phyloP scores from a whole-genome alignment of 495 filamentous ascomycete species.

The Neurospora tetraspora region DNA sequence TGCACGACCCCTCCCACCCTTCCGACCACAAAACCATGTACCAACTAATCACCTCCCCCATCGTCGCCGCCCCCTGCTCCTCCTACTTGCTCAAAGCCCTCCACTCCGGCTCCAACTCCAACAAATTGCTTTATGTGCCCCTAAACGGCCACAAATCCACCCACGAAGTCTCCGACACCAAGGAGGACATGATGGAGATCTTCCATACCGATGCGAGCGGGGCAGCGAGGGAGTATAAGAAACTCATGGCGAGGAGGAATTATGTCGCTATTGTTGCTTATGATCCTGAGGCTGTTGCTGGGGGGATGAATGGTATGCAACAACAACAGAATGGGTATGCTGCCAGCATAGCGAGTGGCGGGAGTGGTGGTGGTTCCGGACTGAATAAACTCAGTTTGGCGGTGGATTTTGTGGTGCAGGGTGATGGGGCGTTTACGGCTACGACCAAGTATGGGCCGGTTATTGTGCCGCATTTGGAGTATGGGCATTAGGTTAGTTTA shows the following conservation, averaged over 20 bases:
- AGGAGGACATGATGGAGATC: slow-evolving; percentile 99
- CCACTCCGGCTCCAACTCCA: slow-evolving; percentile 88
- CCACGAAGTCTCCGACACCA: slow-evolving; percentile 66
- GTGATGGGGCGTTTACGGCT: slow-evolving; percentile 62
- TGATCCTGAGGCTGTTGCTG: slow-evolving; percentile 68
- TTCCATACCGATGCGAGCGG: slow-evolving; percentile 79
- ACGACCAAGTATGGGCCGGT: slow-evolving; percentile 97
- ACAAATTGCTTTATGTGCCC: slow-evolving; percentile 82
- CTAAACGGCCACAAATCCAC: slow-evolving; percentile 77
- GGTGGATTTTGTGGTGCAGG: slow-evolving; percentile 95
- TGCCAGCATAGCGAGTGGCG: slow-evolving; percentile 17
- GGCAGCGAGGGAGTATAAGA: slow-evolving; percentile 65
- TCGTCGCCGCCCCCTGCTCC: slow-evolving; percentile 79
- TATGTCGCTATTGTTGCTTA: slow-evolving; percentile 92
- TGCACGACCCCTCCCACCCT: slow-evolving; percentile 88
- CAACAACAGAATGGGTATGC: slow-evolving; percentile 10
- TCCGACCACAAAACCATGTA: slow-evolving; percentile 98
- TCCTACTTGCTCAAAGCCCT: slow-evolving; percentile 84
- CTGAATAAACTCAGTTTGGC: slow-evolving; percentile 50
- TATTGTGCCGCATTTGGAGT: slow-evolving; percentile 85
- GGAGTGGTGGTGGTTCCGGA: slow-evolving; percentile 10
- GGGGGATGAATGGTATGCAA: slow-evolving; percentile 33
- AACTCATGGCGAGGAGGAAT: slow-evolving; percentile 85
- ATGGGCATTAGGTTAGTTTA: slow-evolving; percentile 44
- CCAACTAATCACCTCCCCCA: slow-evolving; percentile 83